phyloP scores from a whole-genome alignment of 352 stramenopile genomes.

The Plasmopara muralis region DNA sequence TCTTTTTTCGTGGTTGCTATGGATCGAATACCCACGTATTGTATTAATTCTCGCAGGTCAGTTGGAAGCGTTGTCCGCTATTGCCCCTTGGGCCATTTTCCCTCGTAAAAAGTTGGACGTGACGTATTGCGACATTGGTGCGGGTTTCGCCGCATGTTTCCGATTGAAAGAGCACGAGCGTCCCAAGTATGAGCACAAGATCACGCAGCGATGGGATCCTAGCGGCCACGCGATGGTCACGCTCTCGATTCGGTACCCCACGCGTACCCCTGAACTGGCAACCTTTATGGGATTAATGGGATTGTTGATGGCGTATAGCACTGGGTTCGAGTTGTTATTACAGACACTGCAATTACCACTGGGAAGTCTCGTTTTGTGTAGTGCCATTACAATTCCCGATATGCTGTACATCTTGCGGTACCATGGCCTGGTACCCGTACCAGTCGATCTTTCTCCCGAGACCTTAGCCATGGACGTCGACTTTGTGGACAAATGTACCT shows the following conservation, averaged over 20 bases:
- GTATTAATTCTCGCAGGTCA: conserved; percentile 19
- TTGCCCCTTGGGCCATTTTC: conserved; percentile 69
- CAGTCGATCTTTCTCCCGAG: conserved; percentile 57
- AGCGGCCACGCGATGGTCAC: conserved; percentile 53
- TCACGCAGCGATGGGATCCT: conserved; percentile 50
- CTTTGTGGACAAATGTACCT: conserved; percentile 36
- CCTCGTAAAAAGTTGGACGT: conserved; percentile 79
- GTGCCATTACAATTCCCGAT: conserved; percentile 79
- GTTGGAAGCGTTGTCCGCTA: conserved; percentile 49
- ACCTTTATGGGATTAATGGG: too few relatives aligned
- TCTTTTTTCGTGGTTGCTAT: too few relatives aligned
- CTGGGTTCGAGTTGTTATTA: conserved; percentile 74
- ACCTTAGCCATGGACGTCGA: conserved; percentile 57
- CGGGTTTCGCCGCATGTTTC: conserved; percentile 48
- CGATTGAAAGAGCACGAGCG: conserved; percentile 53
- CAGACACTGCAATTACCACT: conserved; percentile 63
- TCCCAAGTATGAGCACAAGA: conserved; percentile 37
- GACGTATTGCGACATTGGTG: conserved; percentile 61
- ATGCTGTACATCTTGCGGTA: conserved; percentile 77
- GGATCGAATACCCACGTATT: too few relatives aligned
- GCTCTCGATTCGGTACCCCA: conserved; percentile 59
- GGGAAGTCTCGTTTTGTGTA: conserved; percentile 70
- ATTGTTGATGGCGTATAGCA: conserved; percentile 25
- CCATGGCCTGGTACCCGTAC: conserved; percentile 67
- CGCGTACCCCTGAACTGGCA: not conserved